Evolutionary conservation across 1,284 basidiomycete species (phyloP), one percentile per base, ranked within the genome.

Genomic region (Veloboletus limbatus): DNA sequence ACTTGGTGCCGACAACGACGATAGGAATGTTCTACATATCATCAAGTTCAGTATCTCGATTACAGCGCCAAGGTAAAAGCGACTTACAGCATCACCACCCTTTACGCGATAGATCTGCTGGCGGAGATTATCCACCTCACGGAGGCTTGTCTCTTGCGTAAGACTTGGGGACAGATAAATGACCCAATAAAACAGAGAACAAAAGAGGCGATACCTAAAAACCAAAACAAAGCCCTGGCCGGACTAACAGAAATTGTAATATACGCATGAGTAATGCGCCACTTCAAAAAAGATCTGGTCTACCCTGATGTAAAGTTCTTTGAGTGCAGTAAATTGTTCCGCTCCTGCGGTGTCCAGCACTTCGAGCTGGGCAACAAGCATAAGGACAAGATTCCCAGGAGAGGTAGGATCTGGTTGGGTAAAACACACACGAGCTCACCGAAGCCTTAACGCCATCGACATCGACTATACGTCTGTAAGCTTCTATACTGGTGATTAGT

Each of bases 301-400:
- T 54, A 85, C 86, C 75, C 84, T 83, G 62, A 90, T 87, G 60
- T 88, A 89, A 8, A 84, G 72, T 65, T 91, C 88, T 55, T 86
- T 88, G 45, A 89, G 69, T 17, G 83, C 82, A 11, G 74, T 86
- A 61, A 91, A 91, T 63, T 91, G 92, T 60, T 90, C 90, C n/a
- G 85, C 84, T 10, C 92, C 92, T 16, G 92, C 92, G 11, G 92
- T 95, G 63, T 95, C 92, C 45, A 93, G 68, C 30, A 95, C 83
- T 61, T 95, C 89, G 47, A 93, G 79, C 83, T 88, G 63, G 24
- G 48, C 3, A 40, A 49, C 18, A 46, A 38, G 34, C 18, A 34
- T 55, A 43, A 57, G 45, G 40, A 45, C 45, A 47, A 43, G 2
- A 43, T 45, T 53, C 31, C 20, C 30, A 51, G 42, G 20, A 45